Percentiles rank a stretch among this genome's conserved stretches.
phyloP scores from a whole-genome alignment of 371 early-diverging fungal species.

The Choanephora cucurbitarum region DNA sequence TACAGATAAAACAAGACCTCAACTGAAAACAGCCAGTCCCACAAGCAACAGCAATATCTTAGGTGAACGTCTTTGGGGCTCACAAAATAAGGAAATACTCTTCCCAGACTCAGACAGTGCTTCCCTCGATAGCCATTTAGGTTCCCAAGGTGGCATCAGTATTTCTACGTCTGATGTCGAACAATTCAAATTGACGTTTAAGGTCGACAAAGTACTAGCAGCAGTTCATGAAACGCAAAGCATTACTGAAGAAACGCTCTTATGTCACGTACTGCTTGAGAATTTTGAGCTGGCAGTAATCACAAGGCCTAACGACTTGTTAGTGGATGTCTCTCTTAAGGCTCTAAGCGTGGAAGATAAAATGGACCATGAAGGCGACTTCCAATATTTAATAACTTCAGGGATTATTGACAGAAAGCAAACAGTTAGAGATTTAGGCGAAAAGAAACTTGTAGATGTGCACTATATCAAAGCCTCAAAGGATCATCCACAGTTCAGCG shows the following conservation, averaged over 20 bases:
- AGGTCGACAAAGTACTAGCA: constrained; percentile 71
- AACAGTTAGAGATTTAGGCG: constrained; percentile 1
- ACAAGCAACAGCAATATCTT: constrained; percentile 18
- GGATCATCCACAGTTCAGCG: constrained; percentile 59
- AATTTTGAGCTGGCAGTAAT: constrained; percentile 60
- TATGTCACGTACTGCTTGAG: constrained; percentile 59
- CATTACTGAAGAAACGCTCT: constrained; percentile 35
- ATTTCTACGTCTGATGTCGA: constrained; percentile 47
- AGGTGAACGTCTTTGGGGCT: constrained; percentile 27
- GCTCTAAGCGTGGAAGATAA: constrained; percentile 67
- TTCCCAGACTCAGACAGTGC: constrained; percentile 24
- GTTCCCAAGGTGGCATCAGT: constrained; percentile 15
- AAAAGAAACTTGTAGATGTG: constrained; percentile 56
- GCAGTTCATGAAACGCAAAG: constrained; percentile 57
- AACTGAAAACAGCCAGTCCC: not conserved
- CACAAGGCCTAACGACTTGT: constrained; percentile 60
- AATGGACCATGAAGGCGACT: constrained; percentile 48
- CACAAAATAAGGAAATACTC: constrained; percentile 14
- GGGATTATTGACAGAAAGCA: constrained; percentile 36
- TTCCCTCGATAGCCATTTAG: constrained; percentile 24
- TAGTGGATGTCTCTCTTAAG: constrained; percentile 62
- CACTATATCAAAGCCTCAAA: constrained; percentile 62
- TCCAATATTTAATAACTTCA: constrained; percentile 67
- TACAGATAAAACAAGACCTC: not conserved
- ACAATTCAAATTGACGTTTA: constrained; percentile 71